Base-by-base conservation (phyloP, 2,329 filamentous ascomycete genomes). In the Ustulina deusta region DNA sequence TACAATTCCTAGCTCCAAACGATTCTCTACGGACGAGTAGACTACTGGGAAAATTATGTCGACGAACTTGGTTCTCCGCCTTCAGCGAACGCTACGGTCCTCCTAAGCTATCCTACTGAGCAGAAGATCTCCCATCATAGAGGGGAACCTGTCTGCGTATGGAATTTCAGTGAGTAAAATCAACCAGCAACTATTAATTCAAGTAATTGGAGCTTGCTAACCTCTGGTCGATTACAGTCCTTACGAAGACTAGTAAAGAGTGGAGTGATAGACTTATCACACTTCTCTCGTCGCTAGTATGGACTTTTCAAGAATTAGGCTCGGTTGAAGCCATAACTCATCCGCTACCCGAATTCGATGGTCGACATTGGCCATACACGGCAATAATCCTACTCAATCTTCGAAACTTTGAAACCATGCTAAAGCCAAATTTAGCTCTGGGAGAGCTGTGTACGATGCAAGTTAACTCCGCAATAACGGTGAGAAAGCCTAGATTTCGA, bases 1-100 rank as follows among this genome's bases (percentile, higher is more conserved):
- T 3, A 58, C 11, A 27, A 51, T 5, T 52, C n/a, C 49, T 52
- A 52, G 49, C 44, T 63, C 52, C 54, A 52, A 46, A 34, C 62
- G 10, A 55, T 65, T 2, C 55, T 60, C 25, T 60, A 25, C 4
- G 56, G 56, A 2, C 38, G 48, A 20, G 49, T 60, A 40, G 62
- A 64, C 20, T 52, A 52, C 34, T 61, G 58, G 58, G 27, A 27
- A 6, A 29, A 61, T 7, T 42, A 52, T 17, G 25, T 17, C 4
- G 58, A 61, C 27, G 4, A 42, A 1, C 22, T 61, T 22, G 58
- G 58, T 9, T 0, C 10, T 7, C 34, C 46, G 6, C 48, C 46
- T 17, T 9, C 6, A 6, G 6, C n/a, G 17, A 2, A 61, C 15
- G 25, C 46, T 9, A 9, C 48, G 10, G 58, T 61, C 13, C 25